Conservation (phyloP, 2,329 filamentous ascomycete species). For the Epichloe uncinata region DNA sequence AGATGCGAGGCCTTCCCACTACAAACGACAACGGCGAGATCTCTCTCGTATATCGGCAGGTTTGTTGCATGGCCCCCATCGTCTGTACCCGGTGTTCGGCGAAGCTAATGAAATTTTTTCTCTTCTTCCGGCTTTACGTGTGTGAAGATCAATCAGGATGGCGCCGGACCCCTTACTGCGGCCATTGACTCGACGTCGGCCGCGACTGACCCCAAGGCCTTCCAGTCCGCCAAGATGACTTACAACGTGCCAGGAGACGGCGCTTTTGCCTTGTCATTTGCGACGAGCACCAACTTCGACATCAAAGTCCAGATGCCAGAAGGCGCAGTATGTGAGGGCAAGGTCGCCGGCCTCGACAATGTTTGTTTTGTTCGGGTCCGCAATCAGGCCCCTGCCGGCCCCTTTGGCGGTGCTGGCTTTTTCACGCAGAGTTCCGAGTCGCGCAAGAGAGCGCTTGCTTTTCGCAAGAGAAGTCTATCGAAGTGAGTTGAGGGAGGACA, state of each 20-base stretch:
- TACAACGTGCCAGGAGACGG: constrained; percentile 1
- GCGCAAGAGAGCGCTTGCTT: not conserved
- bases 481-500: too few relatives aligned
- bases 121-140: not conserved
- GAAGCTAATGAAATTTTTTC: too few relatives aligned
- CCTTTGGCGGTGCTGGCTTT: constrained; percentile 4
- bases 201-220: not conserved
- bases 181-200: constrained; percentile 1
- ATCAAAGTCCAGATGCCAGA: not conserved
- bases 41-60: not conserved
- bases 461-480: constrained; percentile 1
- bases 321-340: not conserved
- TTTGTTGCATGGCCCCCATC: not conserved
- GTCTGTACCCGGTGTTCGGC: too few relatives aligned
- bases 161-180: not conserved
- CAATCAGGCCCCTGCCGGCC: constrained; percentile 1
- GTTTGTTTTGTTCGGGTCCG: constrained; percentile 3
- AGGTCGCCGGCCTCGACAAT: constrained; percentile 4
- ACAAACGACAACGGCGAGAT: constrained; percentile 2
- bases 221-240: not conserved
- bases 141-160: constrained; percentile 1
- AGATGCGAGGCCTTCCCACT: not conserved
- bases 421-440: constrained; percentile 1
- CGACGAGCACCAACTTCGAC: constrained; percentile 1
- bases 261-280: not conserved